Conservation (phyloP, 768 basidiomycete genomes). For the Boletus bicolor region DNA sequence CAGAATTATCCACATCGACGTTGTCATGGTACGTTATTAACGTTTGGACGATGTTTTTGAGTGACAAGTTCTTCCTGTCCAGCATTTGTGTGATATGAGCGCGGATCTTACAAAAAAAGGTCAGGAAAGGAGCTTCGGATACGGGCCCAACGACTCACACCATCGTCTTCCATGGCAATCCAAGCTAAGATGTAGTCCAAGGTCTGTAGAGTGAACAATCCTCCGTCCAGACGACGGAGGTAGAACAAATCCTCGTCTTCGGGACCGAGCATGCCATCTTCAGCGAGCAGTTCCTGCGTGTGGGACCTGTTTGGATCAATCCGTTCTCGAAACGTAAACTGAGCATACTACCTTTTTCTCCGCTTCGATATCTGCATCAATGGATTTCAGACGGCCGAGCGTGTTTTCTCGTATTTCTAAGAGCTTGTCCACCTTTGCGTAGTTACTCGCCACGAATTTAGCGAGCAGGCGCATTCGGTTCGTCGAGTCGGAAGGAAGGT, state of each 20-base stretch:
- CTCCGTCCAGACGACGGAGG: constrained; percentile 81
- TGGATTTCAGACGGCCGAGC: constrained; percentile 51
- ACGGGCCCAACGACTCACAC: constrained; percentile 49
- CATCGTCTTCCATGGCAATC: constrained; percentile 97
- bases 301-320: not conserved
- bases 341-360: constrained; percentile 65
- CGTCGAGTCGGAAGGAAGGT: constrained; percentile 81
- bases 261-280: constrained; percentile 52
- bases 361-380: constrained; percentile 63
- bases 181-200: constrained; percentile 94
- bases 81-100: constrained; percentile 76
- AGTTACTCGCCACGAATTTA: constrained; percentile 91
- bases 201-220: constrained; percentile 84
- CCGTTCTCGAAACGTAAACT: not conserved
- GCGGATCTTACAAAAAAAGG: constrained; percentile 54
- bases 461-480: constrained; percentile 77
- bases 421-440: constrained; percentile 93
- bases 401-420: constrained; percentile 82
- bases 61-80: constrained; percentile 62
- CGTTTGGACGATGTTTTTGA: constrained; percentile 69
- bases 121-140: constrained; percentile 5
- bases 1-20: constrained; percentile 52
- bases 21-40: constrained; percentile 72
- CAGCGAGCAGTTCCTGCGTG: constrained; percentile 49
- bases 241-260: constrained; percentile 80